Percentiles rank a stretch among this genome's conserved stretches.
These are phyloP conservation scores for Cystobasidium sp. DNA, from an alignment of 1,284 basidiomycete species.

Conservation along the genomic window DNA sequence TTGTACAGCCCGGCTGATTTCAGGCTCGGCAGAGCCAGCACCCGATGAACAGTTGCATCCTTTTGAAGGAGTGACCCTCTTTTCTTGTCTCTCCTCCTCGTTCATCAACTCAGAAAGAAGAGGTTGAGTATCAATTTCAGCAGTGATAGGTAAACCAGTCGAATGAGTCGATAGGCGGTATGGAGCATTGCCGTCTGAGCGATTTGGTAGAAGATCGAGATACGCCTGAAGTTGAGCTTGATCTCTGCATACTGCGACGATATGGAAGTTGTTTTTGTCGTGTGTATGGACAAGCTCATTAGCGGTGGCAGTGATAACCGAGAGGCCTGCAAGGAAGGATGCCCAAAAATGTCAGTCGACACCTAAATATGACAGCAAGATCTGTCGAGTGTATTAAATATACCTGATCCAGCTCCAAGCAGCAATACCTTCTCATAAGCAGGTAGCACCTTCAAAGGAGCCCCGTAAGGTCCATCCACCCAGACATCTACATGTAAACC, in stretches of 20 bases:
- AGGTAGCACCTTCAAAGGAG: slow-evolving; percentile 4
- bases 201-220: slow-evolving; percentile 16
- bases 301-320: slow-evolving; percentile 4
- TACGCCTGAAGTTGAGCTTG: slow-evolving; percentile 33
- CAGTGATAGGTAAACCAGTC: slow-evolving; percentile 1
- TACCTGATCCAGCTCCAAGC: slow-evolving; percentile 34
- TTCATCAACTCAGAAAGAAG: background rate
- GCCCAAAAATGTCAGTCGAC: background rate
- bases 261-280: background rate
- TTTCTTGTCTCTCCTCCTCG: slow-evolving; percentile 9
- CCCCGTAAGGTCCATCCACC: slow-evolving; percentile 38
- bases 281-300: slow-evolving; percentile 1
- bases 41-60: slow-evolving; percentile 8
- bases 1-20: background rate
- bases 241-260: slow-evolving; percentile 25
- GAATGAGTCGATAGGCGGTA: slow-evolving; percentile 2
- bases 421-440: slow-evolving; percentile 22
- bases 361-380: background rate
- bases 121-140: background rate
- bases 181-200: background rate
- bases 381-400: background rate
- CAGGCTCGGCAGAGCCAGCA: background rate
- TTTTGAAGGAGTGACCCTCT: background rate
- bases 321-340: background rate
- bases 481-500: slow-evolving; percentile 12